phyloP scores from a whole-genome alignment of 2,329 filamentous ascomycete genomes.

The Xylaria polymorpha region DNA sequence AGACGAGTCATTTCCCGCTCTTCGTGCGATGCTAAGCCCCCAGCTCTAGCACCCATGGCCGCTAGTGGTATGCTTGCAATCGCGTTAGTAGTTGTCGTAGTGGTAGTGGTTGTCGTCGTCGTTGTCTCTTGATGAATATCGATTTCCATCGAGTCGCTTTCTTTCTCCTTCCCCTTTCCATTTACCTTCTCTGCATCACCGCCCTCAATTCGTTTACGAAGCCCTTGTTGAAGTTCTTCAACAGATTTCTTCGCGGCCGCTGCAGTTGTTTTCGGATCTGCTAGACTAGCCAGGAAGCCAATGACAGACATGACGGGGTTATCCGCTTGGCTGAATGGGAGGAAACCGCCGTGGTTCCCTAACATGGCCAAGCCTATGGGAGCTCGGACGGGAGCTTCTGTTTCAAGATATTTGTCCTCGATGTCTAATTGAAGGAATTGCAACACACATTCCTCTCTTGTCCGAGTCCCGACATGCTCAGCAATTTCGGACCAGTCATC shows the following conservation, averaged over 20 bases:
- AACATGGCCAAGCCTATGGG: constrained; percentile 73
- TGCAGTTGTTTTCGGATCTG: constrained; percentile 89
- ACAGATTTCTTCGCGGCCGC: constrained; percentile 90
- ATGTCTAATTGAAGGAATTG: constrained; percentile 97
- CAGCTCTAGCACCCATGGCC: constrained; percentile 84
- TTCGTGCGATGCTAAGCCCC: constrained; percentile 91
- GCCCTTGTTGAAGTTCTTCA: constrained; percentile 82
- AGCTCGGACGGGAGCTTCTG: constrained; percentile 68
- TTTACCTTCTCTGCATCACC: constrained; percentile 60
- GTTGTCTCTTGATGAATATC: constrained; percentile 66
- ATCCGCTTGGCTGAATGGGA: constrained; percentile 91
- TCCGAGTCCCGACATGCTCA: constrained; percentile 90
- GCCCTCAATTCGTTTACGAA: constrained; percentile 81
- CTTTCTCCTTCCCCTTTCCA: constrained; percentile 70
- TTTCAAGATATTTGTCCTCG: constrained; percentile 94
- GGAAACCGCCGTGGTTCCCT: constrained; percentile 78
- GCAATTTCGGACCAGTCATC: constrained; percentile 96
- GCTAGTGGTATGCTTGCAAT: constrained; percentile 85
- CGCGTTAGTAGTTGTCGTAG: constrained; percentile 60
- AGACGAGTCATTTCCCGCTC: constrained; percentile 96
- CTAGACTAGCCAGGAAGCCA: constrained; percentile 89
- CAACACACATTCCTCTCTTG: constrained; percentile 93
- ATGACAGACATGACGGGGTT: constrained; percentile 98
- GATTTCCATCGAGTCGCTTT: constrained; percentile 71
- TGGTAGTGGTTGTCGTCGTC: constrained; percentile 58